Percentiles rank a stretch among this genome's conserved stretches.
Evolutionary conservation across 2,329 filamentous ascomycete species (phyloP).

Genomic region (Aureobasidium sp.): DNA sequence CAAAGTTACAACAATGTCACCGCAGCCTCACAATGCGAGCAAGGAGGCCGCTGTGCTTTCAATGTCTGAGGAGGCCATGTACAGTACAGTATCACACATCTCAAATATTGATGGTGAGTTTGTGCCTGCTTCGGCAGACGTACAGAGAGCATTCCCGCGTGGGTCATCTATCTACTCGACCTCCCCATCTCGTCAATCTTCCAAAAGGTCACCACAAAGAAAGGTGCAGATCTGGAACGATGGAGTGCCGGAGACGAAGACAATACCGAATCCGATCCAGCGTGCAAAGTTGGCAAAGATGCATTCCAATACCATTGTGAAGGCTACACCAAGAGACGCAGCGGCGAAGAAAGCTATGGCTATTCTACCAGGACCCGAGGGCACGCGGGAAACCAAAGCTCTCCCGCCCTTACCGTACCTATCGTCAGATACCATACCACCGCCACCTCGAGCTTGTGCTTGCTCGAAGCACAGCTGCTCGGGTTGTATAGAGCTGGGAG

Average conservation of each 20-base stretch:
- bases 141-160: neutral
- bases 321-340: neutral
- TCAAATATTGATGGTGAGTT: conserved; percentile 7
- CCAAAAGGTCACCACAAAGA: neutral
- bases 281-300: neutral
- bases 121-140: neutral
- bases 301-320: neutral
- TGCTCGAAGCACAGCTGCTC: neutral
- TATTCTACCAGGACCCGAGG: neutral
- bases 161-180: neutral
- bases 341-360: neutral
- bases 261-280: neutral
- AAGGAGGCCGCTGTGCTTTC: conserved; percentile 1
- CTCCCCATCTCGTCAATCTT: neutral
- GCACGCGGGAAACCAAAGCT: neutral
- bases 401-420: neutral
- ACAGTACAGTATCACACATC: conserved; percentile 2
- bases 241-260: neutral
- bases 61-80: conserved; percentile 8
- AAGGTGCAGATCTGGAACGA: neutral
- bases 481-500: neutral
- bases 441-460: neutral
- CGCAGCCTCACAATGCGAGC: neutral
- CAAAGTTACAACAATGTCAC: neutral
- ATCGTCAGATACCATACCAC: neutral